These are phyloP conservation scores for Populus euphratica DNA, from an alignment of 345 rosid genomes.

Conservation along the genomic window DNA sequence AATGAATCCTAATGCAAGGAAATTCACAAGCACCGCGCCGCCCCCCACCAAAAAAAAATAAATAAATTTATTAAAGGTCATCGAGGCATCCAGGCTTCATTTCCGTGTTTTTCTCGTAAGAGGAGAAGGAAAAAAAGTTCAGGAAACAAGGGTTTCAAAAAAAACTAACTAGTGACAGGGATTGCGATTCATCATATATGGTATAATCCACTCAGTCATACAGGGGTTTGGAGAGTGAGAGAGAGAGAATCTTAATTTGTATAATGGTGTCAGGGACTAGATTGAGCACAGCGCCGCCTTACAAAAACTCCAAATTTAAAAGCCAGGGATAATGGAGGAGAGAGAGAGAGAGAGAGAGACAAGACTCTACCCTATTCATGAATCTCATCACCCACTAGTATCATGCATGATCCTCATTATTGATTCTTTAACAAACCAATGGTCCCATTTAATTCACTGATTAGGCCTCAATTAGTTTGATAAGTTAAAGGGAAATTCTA, in stretches of 20 bases:
- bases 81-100: neutral
- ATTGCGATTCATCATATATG: neutral
- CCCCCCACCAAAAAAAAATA: too few relatives aligned
- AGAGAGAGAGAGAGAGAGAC: slow-evolving; percentile 16
- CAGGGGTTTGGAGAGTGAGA: neutral
- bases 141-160: neutral
- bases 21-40: neutral
- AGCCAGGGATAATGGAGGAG: slow-evolving; percentile 33
- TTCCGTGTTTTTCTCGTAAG: too few relatives aligned
- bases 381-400: slow-evolving; percentile 1
- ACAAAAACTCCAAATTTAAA: slow-evolving; percentile 16
- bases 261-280: slow-evolving; percentile 11
- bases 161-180: neutral
- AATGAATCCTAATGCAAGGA: neutral
- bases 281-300: slow-evolving; percentile 10
- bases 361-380: neutral
- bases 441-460: neutral
- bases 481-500: neutral
- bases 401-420: neutral
- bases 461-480: neutral
- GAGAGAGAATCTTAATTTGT: neutral
- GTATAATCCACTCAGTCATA: neutral
- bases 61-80: neutral
- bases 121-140: too few relatives aligned
- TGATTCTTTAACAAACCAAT: slow-evolving; percentile 6